Evolutionary conservation across 73 alveolate species (phyloP).

Genomic region (Durusdinium trenchii): DNA sequence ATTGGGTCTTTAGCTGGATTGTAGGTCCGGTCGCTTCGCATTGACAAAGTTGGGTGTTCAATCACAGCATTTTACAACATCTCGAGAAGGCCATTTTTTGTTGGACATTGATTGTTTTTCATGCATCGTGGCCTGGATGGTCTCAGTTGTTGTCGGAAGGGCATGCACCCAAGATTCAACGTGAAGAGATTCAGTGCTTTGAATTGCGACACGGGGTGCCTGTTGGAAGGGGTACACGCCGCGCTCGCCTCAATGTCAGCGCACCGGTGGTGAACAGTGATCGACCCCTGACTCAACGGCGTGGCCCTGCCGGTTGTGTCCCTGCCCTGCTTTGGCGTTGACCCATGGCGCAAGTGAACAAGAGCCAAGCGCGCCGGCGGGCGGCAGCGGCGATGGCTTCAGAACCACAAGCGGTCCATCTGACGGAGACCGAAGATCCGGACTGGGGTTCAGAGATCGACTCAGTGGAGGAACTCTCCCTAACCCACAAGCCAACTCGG

Average conservation of each 20-base stretch:
- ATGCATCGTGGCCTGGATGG: neutral
- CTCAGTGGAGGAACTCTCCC: neutral
- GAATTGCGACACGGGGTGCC: neutral
- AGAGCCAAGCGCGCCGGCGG: neutral
- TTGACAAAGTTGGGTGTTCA: neutral
- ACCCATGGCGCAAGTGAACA: no score
- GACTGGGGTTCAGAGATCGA: neutral
- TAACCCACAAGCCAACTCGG: neutral
- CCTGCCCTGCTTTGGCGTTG: no score
- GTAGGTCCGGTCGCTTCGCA: neutral
- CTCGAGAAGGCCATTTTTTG: neutral
- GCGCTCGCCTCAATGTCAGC: neutral
- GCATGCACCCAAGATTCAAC: neutral
- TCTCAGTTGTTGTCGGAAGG: neutral
- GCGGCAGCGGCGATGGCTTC: neutral
- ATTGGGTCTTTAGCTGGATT: neutral
- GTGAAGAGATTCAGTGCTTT: neutral
- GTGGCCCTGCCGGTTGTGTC: neutral
- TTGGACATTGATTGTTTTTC: neutral
- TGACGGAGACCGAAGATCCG: neutral
- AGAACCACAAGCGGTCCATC: neutral
- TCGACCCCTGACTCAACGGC: neutral
- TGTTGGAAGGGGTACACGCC: neutral
- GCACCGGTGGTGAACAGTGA: neutral
- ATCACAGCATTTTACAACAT: neutral